Conservation (phyloP, 148 eudicot genomes). For the Drosera capensis region DNA sequence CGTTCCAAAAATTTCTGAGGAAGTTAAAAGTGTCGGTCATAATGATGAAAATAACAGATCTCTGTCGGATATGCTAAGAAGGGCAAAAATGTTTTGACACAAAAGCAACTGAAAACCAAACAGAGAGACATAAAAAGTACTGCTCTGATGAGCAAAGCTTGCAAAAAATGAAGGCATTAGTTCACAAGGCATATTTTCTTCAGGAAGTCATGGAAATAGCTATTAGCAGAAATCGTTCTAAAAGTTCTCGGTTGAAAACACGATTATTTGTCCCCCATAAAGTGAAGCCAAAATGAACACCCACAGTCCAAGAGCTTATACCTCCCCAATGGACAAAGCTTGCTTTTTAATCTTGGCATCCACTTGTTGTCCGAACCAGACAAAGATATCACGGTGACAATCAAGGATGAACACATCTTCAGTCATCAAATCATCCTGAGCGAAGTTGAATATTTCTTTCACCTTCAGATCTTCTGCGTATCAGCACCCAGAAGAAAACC, state of each 20-base stretch:
- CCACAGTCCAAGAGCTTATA: neutral
- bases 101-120: neutral
- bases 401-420: conserved; percentile 87
- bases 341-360: conserved; percentile 28
- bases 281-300: neutral
- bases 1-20: conserved; percentile 75
- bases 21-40: conserved; percentile 6
- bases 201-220: no score
- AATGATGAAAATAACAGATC: neutral
- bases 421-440: conserved; percentile 92
- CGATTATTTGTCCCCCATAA: no score
- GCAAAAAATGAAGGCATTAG: no score
- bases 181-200: no score
- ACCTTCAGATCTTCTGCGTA: conserved; percentile 77
- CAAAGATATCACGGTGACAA: conserved; percentile 66
- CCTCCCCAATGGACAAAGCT: neutral
- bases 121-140: no score
- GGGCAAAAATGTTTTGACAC: neutral
- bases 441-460: conserved; percentile 64
- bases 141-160: no score
- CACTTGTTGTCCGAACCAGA: conserved; percentile 91
- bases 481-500: conserved; percentile 15
- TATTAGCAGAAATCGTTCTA: no score
- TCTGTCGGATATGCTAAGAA: neutral
- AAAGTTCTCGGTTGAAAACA: neutral